A percentile compares a stretch with the other conserved stretches of the same genome.
Evolutionary conservation across 768 basidiomycete species (phyloP).

Genomic region (Tulasnella sp.): DNA sequence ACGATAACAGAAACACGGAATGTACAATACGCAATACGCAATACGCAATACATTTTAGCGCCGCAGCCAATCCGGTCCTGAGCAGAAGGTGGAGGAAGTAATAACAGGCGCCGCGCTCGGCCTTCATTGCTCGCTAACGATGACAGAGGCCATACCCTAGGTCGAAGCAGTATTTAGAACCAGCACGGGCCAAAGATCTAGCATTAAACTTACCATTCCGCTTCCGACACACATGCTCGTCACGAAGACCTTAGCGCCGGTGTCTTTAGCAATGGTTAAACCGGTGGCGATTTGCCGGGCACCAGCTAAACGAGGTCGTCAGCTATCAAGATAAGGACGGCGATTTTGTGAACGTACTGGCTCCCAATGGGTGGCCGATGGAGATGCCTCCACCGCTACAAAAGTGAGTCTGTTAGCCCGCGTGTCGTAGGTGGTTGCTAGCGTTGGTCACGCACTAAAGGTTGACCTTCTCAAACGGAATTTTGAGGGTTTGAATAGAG

Average conservation of each 20-base stretch:
- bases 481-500: slow-evolving; percentile 61
- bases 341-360: slow-evolving; percentile 52
- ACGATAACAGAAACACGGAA: neutral
- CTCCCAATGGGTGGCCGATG: slow-evolving; percentile 82
- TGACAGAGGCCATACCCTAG: slow-evolving; percentile 75
- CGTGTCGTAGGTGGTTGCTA: neutral
- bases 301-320: neutral
- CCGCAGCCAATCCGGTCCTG: neutral
- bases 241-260: slow-evolving; percentile 69
- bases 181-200: no score
- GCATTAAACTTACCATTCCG: slow-evolving; percentile 52
- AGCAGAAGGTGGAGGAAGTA: neutral
- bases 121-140: slow-evolving; percentile 72
- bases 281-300: slow-evolving; percentile 79
- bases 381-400: slow-evolving; percentile 77
- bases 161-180: neutral
- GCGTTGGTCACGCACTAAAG: slow-evolving; percentile 41
- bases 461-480: slow-evolving; percentile 79
- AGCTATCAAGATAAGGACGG: neutral
- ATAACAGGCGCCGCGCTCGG: neutral
- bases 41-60: neutral
- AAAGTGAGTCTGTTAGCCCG: neutral
- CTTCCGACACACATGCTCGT: slow-evolving; percentile 90
- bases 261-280: slow-evolving; percentile 69
- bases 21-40: neutral